Evolutionary conservation across 345 rosid species (phyloP), one percentile per base, ranked within the genome.

Genomic region (Brassica napus): DNA sequence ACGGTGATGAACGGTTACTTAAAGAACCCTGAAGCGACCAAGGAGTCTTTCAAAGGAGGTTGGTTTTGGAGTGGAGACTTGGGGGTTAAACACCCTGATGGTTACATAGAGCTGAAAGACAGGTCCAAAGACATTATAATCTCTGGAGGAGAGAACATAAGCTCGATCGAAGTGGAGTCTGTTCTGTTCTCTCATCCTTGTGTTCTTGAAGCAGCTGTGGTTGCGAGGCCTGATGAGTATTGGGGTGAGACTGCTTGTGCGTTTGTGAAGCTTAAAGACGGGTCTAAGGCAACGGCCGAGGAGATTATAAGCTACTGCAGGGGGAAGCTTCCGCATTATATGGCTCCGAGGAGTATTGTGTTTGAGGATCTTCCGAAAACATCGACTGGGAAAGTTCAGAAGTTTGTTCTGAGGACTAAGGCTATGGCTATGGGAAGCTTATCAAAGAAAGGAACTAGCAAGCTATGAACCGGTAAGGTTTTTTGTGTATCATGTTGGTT

Each of bases 211-310:
- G 95, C 91, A 4, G 92, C 97, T 62, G 92, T 92, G 1, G 97
- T 90, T 18, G 93, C 81, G 21, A 81, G 93, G 75, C 92, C 91
- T 8, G 95, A 92, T 58, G 86, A 88, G 63, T 70, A 79, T 21
- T 90, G 95, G n/a, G n/a, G 97, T 21, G 93, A 92, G 76, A 88
- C 92, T 6, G 90, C 92, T 44, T 88, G 94, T 73, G 95, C 93
- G 26, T 89, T 89, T 72, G 92, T 92, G 83, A 88, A 86, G 78
- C 71, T 90, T 64, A 92, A 86, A 82, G 87, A 85, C 9, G 89
- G 90, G 15, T 34, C 67, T 12, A 66, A 55, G 37, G 86, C 58
- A n/a, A 85, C 66, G 0, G 83, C 84, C 2, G 82, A 83, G 59
- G 92, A 90, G 55, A 74, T 92, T 34, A 81, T n/a, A n/a, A 87